Percentiles rank a stretch among this genome's conserved stretches.
Evolutionary conservation across 768 basidiomycete species (phyloP).

Genomic region (Xerocomellus chrysenteron): DNA sequence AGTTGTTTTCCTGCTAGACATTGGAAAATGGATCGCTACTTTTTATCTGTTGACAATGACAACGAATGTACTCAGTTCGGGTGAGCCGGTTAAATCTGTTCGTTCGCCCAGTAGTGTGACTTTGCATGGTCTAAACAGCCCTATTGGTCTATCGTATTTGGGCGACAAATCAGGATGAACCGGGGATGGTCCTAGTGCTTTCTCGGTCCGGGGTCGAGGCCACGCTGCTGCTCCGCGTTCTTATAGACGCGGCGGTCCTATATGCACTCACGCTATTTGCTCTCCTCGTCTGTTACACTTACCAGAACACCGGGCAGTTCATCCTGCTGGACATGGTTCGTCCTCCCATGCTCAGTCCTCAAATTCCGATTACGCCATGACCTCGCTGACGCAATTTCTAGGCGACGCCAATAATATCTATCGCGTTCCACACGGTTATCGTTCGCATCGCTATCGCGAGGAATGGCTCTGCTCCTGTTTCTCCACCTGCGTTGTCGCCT

Average conservation of each 20-base stretch:
- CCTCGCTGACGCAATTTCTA: background rate
- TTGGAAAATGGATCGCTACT: conserved; percentile 7
- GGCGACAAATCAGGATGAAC: conserved; percentile 1
- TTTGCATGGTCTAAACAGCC: background rate
- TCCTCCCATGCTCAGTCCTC: background rate
- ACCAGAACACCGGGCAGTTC: conserved; percentile 1
- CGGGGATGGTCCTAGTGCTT: conserved; percentile 11
- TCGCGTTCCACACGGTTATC: conserved; percentile 16
- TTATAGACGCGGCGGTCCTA: conserved; percentile 15
- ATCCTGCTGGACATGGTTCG: conserved; percentile 24
- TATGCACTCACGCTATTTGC: conserved; percentile 16
- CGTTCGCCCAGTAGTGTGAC: background rate
- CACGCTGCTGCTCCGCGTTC: conserved; percentile 12
- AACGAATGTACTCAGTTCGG: conserved; percentile 23
- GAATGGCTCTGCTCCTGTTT: background rate
- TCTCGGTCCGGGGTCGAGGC: conserved; percentile 5
- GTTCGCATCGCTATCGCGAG: conserved; percentile 21
- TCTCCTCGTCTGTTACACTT: conserved; percentile 12
- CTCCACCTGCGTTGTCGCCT: conserved; percentile 5
- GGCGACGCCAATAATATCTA: conserved; percentile 23
- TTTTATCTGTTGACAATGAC: conserved; percentile 22
- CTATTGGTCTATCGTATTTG: conserved; percentile 21
- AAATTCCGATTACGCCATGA: background rate
- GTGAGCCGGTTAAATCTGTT: conserved; percentile 1
- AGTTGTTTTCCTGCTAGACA: background rate